These are phyloP conservation scores for Elaphomyces granulatus DNA, from an alignment of 495 filamentous ascomycete genomes.

Conservation along the genomic window DNA sequence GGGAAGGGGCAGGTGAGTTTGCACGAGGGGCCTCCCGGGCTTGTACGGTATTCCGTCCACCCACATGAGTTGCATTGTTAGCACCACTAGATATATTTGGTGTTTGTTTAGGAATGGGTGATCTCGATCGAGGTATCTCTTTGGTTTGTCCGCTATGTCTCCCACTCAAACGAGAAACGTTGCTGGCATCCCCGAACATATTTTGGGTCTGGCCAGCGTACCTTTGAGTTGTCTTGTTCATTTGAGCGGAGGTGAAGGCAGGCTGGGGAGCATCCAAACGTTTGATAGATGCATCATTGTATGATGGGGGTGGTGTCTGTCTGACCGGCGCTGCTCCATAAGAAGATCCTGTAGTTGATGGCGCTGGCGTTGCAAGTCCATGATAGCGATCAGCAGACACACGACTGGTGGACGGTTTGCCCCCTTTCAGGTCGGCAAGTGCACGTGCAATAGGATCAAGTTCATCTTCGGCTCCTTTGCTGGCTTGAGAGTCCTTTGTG, in stretches of 20 bases:
- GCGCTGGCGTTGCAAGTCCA: slow-evolving; percentile 73
- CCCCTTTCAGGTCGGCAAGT: slow-evolving; percentile 80
- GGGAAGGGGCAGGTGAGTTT: no score
- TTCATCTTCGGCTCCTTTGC: slow-evolving; percentile 32
- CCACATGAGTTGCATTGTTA: no score
- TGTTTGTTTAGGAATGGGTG: no score
- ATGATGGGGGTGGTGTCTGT: slow-evolving; percentile 60
- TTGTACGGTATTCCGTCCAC: no score
- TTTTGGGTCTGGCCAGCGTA: slow-evolving; percentile 71
- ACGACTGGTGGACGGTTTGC: slow-evolving; percentile 58
- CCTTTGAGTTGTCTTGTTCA: slow-evolving; percentile 83
- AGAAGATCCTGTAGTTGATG: slow-evolving; percentile 37
- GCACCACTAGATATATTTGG: no score
- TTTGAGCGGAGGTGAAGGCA: slow-evolving; percentile 78
- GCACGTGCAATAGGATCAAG: slow-evolving; percentile 85
- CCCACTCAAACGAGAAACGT: slow-evolving; percentile 18
- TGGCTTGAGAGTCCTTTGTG: slow-evolving; percentile 23
- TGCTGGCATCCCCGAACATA: slow-evolving; percentile 49
- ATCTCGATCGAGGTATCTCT: slow-evolving; percentile 31
- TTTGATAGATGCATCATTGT: slow-evolving; percentile 56
- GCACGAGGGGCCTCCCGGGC: no score
- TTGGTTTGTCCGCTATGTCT: slow-evolving; percentile 18
- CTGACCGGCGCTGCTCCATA: slow-evolving; percentile 39
- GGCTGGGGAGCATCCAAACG: slow-evolving; percentile 81
- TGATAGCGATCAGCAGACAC: slow-evolving; percentile 90